phyloP scores from a whole-genome alignment of 2,329 filamentous ascomycete species.

The Microdochium nivale region DNA sequence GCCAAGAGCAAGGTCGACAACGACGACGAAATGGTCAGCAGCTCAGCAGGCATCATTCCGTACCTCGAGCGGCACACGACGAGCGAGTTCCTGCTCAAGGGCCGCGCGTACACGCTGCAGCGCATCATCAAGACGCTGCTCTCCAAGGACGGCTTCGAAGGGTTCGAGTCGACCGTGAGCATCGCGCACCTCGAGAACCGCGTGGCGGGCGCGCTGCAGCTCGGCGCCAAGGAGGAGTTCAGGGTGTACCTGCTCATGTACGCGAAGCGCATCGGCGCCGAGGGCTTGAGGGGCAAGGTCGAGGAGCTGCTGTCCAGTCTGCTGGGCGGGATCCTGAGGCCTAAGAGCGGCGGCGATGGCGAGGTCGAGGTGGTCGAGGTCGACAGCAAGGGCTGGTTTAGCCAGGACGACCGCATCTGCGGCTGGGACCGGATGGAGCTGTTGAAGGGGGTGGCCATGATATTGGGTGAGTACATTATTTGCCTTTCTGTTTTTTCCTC shows the following conservation, averaged over 20 bases:
- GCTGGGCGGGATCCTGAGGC: constrained; percentile 61
- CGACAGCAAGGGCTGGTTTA: constrained; percentile 51
- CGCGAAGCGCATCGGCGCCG: constrained; percentile 86
- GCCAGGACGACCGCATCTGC: constrained; percentile 64
- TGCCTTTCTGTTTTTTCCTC: constrained; percentile 5
- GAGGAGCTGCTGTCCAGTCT: constrained; percentile 83
- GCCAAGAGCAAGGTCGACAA: constrained; percentile 31
- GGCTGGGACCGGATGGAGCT: constrained; percentile 87
- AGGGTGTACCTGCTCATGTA: constrained; percentile 96
- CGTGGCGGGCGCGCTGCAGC: constrained; percentile 76
- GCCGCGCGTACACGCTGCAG: constrained; percentile 84
- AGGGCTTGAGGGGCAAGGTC: constrained; percentile 79
- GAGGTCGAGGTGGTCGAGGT: constrained; percentile 17
- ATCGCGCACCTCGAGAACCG: constrained; percentile 94
- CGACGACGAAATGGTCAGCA: constrained; percentile 41
- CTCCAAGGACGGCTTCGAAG: constrained; percentile 83
- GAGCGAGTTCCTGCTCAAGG: constrained; percentile 82
- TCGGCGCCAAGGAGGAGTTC: constrained; percentile 87
- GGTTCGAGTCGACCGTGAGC: constrained; percentile 82
- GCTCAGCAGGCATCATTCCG: constrained; percentile 89
- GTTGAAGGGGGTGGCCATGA: constrained; percentile 82
- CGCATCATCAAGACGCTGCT: constrained; percentile 84
- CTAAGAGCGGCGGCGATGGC: constrained; percentile 37
- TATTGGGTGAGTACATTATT: constrained; percentile 61
- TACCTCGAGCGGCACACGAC: constrained; percentile 92